Conservation (phyloP, 257 asterid species). For the Lithospermum erythrorhizon region DNA sequence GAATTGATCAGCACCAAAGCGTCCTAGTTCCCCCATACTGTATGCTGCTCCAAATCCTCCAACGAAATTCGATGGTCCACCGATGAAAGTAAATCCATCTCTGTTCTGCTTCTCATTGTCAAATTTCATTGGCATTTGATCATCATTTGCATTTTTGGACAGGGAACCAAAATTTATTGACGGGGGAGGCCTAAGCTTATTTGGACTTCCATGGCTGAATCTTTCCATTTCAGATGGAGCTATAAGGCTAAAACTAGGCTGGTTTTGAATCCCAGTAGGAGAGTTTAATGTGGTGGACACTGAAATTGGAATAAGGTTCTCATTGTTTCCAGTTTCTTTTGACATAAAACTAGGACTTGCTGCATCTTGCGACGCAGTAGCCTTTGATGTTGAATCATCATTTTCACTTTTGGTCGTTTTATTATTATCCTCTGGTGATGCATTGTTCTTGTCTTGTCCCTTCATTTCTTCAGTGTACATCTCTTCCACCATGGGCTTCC, state of each 20-base stretch:
- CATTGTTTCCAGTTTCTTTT: conserved; percentile 17
- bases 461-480: conserved; percentile 85
- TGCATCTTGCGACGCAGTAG: conserved; percentile 17
- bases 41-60: conserved; percentile 20
- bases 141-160: conserved; percentile 20
- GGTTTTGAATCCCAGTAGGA: conserved; percentile 30
- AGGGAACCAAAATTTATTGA: conserved; percentile 37
- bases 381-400: conserved; percentile 21
- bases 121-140: conserved; percentile 31
- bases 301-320: conserved; percentile 18
- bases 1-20: conserved; percentile 26
- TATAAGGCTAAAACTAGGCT: conserved; percentile 47
- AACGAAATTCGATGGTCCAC: conserved; percentile 8
- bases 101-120: conserved; percentile 8
- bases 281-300: conserved; percentile 29
- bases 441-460: conserved; percentile 47
- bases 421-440: conserved; percentile 42
- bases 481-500: conserved; percentile 99
- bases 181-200: conserved; percentile 41
- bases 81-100: conserved; percentile 15
- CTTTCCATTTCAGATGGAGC: conserved; percentile 48
- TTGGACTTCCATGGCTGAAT: conserved; percentile 53
- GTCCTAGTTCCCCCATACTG: conserved; percentile 12
- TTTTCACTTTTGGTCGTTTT: conserved; percentile 19
- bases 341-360: conserved; percentile 22